Percentiles rank a stretch among this genome's conserved stretches.
These are phyloP conservation scores for Podospora appendiculata DNA, from an alignment of 495 filamentous ascomycete genomes.

Conservation along the genomic window DNA sequence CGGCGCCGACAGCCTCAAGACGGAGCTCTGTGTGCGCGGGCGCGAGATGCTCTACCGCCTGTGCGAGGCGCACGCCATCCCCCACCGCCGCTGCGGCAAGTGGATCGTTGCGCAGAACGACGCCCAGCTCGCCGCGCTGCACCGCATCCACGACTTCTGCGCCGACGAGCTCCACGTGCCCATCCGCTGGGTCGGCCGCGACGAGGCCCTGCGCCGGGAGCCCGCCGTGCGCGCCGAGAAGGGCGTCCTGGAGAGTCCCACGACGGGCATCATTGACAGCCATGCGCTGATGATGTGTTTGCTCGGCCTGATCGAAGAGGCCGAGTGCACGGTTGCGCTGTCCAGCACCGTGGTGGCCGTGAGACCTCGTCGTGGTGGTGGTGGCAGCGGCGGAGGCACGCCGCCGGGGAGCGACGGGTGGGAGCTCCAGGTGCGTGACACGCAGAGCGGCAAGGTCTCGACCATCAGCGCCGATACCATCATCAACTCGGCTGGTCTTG, in stretches of 20 bases:
- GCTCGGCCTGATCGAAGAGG: conserved; percentile 64
- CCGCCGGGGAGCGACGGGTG: conserved; percentile 40
- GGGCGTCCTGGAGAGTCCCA: conserved; percentile 73
- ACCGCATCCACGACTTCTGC: conserved; percentile 61
- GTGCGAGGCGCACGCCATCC: conserved; percentile 58
- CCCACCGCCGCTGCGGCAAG: conserved; percentile 72
- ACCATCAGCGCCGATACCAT: conserved; percentile 65
- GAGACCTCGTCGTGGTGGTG: conserved; percentile 33
- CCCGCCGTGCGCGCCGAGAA: conserved; percentile 65
- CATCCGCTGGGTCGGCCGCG: conserved; percentile 54
- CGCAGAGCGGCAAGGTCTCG: conserved; percentile 35
- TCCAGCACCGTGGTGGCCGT: conserved; percentile 54
- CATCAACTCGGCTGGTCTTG: conserved; percentile 80
- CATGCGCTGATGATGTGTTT: conserved; percentile 78
- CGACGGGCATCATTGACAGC: conserved; percentile 85
- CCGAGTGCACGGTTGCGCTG: conserved; percentile 66
- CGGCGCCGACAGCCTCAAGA: conserved; percentile 67
- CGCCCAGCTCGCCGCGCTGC: conserved; percentile 56
- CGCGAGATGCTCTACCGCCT: conserved; percentile 70
- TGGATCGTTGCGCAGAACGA: conserved; percentile 88
- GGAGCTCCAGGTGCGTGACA: conserved; percentile 35
- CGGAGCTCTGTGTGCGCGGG: conserved; percentile 71
- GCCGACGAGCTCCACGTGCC: conserved; percentile 56
- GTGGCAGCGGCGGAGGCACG: conserved; percentile 35
- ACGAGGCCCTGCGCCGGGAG: conserved; percentile 57